Evolutionary conservation across 345 rosid species (phyloP), one percentile per base, ranked within the genome.

Genomic region (Conringia planisiliqua): DNA sequence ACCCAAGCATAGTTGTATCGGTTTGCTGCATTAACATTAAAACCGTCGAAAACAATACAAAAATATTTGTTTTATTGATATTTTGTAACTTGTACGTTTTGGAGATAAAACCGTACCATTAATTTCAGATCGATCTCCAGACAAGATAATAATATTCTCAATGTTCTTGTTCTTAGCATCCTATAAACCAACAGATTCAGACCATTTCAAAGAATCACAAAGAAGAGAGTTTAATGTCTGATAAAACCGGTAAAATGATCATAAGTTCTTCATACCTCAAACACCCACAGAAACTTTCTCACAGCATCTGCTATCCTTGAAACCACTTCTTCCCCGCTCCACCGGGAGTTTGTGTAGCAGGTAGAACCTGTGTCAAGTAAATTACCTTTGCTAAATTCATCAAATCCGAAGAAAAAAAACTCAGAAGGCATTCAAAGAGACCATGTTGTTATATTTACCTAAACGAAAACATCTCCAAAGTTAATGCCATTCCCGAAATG

Each of bases 221-320:
- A 35, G 7, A 43, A 36, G 8, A 58, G 11, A 17, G 29, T 20
- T 16, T 3, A 62, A 7, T 27, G 7, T 30, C 58, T 46, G 67
- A 32, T 35, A 11, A 3, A 27, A 22, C 30, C 6, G 4, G 56
- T 36, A n/a, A 20, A n/a, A 59, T 33, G 40, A 48, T 62, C 32
- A 61, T 72, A 42, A 6, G 3, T 48, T 60, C 11, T 40, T 52
- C 48, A 62, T 43, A 90, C 99, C 99, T 94, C 97, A 85, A 94
- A 94, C 61, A 94, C 96, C 97, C 99, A 90, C 39, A 46, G 71
- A 74, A 94, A 94, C 76, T 91, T 88, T 89, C 99, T 90, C 54
- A 94, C 99, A 82, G 99, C 99, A 82, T 94, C 99, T 16, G 99
- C 97, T 30, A 97, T 82, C 99, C 99, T 86, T 94, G 96, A 75